These are phyloP conservation scores for Rhodotorula sp. DNA, from an alignment of 1,284 basidiomycete genomes.

Conservation along the genomic window DNA sequence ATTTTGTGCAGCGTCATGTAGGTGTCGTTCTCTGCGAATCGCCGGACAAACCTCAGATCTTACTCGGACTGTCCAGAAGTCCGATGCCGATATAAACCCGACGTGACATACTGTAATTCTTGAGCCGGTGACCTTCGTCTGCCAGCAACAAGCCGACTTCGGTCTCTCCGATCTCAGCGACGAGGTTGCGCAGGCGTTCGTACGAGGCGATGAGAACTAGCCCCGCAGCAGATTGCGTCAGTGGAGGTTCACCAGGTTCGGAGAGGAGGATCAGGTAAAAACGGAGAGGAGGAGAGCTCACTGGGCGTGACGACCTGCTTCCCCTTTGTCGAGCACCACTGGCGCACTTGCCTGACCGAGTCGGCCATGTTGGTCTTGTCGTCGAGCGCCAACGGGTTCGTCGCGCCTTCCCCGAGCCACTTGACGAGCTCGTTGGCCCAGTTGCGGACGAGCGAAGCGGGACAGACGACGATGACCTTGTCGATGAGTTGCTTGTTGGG, in stretches of 20 bases:
- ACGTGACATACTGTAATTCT: slow-evolving; percentile 75
- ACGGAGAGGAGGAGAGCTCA: slow-evolving; percentile 48
- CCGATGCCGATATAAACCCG: too few species aligned
- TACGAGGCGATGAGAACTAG: slow-evolving; percentile 99
- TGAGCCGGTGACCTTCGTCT: slow-evolving; percentile 95
- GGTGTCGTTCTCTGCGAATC: slow-evolving; percentile 55
- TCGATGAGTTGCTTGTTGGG: slow-evolving; percentile 85
- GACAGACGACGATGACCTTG: slow-evolving; percentile 97
- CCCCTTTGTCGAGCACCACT: slow-evolving; percentile 83
- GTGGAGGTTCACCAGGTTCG: neutral
- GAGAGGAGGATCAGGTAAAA: neutral
- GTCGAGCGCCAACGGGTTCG: slow-evolving; percentile 79
- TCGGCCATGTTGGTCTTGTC: slow-evolving; percentile 84
- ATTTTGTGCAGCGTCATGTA: slow-evolving; percentile 82
- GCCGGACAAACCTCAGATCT: neutral
- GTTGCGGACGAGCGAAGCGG: slow-evolving; percentile 93
- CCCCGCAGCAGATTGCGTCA: neutral
- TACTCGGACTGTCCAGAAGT: too few species aligned
- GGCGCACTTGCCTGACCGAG: slow-evolving; percentile 69
- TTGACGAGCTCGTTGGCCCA: slow-evolving; percentile 98
- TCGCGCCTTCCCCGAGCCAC: slow-evolving; percentile 83
- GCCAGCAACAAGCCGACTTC: slow-evolving; percentile 88
- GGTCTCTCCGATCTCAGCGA: slow-evolving; percentile 70
- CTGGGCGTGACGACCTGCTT: slow-evolving; percentile 85
- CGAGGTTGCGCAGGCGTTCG: slow-evolving; percentile 85